A percentile compares a stretch with the other conserved stretches of the same genome.
Conservation (phyloP, 345 rosid species). For the Euphorbia tirucalli region DNA sequence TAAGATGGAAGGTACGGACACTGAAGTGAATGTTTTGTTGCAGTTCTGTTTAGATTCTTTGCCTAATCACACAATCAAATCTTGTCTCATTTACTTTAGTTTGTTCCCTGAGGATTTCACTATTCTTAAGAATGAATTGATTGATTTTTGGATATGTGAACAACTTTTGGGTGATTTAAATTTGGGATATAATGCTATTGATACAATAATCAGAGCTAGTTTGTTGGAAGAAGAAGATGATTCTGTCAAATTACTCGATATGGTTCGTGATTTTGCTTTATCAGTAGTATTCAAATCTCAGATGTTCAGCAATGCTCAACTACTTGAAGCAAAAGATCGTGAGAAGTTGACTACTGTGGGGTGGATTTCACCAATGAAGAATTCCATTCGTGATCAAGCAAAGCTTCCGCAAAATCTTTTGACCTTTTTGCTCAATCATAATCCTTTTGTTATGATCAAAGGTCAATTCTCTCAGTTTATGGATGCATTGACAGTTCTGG, state of each 20-base stretch:
- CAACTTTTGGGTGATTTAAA: not conserved
- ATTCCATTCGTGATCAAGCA: not conserved
- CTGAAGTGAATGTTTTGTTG: not conserved
- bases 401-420: not conserved
- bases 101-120: not conserved
- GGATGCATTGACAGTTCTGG: not conserved
- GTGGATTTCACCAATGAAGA: not conserved
- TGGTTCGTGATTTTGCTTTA: not conserved
- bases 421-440: not conserved
- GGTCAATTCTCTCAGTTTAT: slow-evolving; percentile 1
- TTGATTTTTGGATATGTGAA: not conserved
- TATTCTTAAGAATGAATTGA: not conserved
- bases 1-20: not conserved
- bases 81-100: not conserved
- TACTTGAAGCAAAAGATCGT: not conserved
- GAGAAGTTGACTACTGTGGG: not conserved
- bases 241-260: not conserved
- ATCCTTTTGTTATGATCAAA: not conserved
- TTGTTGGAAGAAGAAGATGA: not conserved
- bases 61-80: not conserved
- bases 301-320: not conserved
- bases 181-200: not conserved
- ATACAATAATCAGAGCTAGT: not conserved
- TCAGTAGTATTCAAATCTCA: not conserved
- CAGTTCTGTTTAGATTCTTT: not conserved